These are phyloP conservation scores for Fusarium zealandicum DNA, from an alignment of 2,329 filamentous ascomycete species.

Conservation along the genomic window DNA sequence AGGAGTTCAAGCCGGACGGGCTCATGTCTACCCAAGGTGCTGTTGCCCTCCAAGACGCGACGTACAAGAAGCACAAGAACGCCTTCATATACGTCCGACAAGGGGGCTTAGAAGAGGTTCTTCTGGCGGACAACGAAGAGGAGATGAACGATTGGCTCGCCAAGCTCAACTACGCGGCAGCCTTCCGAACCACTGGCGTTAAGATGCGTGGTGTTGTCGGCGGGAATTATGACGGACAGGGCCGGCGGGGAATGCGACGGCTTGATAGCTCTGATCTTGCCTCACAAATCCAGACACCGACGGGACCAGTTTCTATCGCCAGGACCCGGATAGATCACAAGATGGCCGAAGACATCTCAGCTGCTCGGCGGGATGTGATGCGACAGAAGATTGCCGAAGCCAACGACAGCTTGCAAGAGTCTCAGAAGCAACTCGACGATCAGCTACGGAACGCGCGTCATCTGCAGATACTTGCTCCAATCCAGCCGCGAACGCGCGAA, in stretches of 20 bases:
- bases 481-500: conserved; percentile 89
- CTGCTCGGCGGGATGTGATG: conserved; percentile 83
- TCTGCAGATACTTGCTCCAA: conserved; percentile 85
- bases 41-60: conserved; percentile 84
- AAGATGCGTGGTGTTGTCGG: conserved; percentile 88
- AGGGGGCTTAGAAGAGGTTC: conserved; percentile 85
- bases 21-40: conserved; percentile 93
- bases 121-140: conserved; percentile 86
- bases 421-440: conserved; percentile 80
- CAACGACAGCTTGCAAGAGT: conserved; percentile 75
- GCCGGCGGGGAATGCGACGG: conserved; percentile 73
- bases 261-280: conserved; percentile 69
- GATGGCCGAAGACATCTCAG: conserved; percentile 85
- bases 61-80: conserved; percentile 94
- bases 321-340: conserved; percentile 79
- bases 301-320: conserved; percentile 76
- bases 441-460: conserved; percentile 90
- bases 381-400: conserved; percentile 82
- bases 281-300: conserved; percentile 71
- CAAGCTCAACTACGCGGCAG: conserved; percentile 94
- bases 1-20: conserved; percentile 92
- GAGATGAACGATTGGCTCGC: conserved; percentile 98
- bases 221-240: conserved; percentile 84
- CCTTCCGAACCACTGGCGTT: conserved; percentile 90
- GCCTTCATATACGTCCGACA: conserved; percentile 91